Evolutionary conservation across 2,329 filamentous ascomycete genomes (phyloP), one percentile per base, ranked within the genome.

Genomic region (Escovopsis weberi): DNA sequence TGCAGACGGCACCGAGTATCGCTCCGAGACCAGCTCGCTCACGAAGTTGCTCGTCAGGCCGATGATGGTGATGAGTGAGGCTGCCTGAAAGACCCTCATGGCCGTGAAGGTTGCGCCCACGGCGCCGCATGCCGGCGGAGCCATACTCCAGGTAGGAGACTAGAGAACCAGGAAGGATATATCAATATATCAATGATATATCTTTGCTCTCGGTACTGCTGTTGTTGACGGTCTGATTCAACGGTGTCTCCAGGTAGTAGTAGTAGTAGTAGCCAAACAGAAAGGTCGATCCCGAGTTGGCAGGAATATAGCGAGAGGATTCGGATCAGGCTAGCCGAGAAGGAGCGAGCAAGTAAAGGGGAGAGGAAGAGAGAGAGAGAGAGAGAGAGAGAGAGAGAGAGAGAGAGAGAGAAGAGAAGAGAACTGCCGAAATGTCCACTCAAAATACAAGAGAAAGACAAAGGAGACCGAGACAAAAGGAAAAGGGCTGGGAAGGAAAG

Each of bases 1-100:
- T 38, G 87, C 77, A 41, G 75, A 67, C 0, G 86, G 84, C 0
- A 82, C 77, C 28, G 74, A 69, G 43, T 80, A 73, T 48, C 79
- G 72, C 19, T 69, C 73, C 37, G 69, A 65, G 37, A 85, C 75
- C 58, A 93, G 86, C 52, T 84, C 72, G 23, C 78, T 71, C 54
- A 94, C 80, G 62, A 94, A 93, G 61, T 88, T 86, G 54, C 82
- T 76, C 1, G 78, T 78, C 59, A 94, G 75, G 38, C 86, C 85
- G 50, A 94, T 81, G 50, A 91, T 78, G 45, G 79, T 69, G 45
- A 91, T 69, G 56, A 94, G 80, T 26, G 75, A 76, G 48, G 82
- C 63, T 46, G 76, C 70, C 58, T 93, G 80, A 51, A 88, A 69
- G 45, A 72, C 69, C 39, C 88, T 80, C 51, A 82, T 74, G 50